Percentiles rank a stretch among this genome's conserved stretches.
Conservation (phyloP, 192 early-diverging fungal species). For the Linnemannia exigua region DNA sequence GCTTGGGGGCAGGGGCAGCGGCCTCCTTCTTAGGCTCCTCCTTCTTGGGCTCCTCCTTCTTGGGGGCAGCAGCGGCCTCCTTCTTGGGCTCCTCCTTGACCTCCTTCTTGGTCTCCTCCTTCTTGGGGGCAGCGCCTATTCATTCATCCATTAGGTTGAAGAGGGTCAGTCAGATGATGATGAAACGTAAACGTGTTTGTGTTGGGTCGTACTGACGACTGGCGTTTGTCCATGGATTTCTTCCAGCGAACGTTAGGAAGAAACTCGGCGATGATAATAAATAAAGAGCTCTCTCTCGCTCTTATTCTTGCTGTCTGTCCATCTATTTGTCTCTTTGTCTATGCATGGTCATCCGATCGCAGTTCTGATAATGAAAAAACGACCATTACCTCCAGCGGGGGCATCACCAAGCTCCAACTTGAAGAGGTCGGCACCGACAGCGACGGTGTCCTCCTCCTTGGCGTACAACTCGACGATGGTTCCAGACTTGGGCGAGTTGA, state of each 20-base stretch:
- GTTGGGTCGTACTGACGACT: background rate
- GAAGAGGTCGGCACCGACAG: slow-evolving; percentile 93
- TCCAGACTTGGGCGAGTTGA: slow-evolving; percentile 96
- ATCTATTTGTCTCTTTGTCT: background rate
- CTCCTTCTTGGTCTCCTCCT: slow-evolving; percentile 58
- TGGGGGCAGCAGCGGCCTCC: slow-evolving; percentile 31
- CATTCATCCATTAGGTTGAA: background rate
- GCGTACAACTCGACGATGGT: slow-evolving; percentile 86
- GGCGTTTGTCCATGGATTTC: background rate
- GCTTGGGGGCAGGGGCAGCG: slow-evolving; percentile 45
- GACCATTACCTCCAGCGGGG: slow-evolving; percentile 66
- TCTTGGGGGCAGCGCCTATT: slow-evolving; percentile 58
- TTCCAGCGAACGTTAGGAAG: background rate
- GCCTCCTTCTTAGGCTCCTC: slow-evolving; percentile 58
- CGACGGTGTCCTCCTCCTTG: slow-evolving; percentile 91
- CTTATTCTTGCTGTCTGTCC: background rate
- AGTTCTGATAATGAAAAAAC: background rate
- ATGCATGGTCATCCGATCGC: background rate
- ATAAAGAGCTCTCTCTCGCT: background rate
- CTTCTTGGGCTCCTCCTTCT: slow-evolving; percentile 55
- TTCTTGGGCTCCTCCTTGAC: slow-evolving; percentile 61
- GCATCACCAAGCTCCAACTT: slow-evolving; percentile 87
- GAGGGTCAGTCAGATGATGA: background rate
- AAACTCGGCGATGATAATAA: background rate
- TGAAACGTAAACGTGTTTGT: background rate